These are phyloP conservation scores for Trematosphaeria pertusa DNA, from an alignment of 2,329 filamentous ascomycete species.

Conservation along the genomic window DNA sequence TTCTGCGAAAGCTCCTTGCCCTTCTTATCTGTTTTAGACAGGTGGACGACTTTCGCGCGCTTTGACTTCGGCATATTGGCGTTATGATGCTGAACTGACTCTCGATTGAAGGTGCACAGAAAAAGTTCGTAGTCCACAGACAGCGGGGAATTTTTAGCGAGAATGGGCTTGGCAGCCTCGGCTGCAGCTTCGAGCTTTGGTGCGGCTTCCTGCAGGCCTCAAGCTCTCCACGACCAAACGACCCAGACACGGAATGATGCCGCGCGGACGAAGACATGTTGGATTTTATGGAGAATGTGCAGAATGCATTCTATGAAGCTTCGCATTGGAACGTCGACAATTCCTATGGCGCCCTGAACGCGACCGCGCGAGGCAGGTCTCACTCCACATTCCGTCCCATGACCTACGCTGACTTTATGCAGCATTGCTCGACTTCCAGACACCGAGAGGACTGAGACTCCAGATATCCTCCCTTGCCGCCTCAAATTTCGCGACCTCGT, in stretches of 20 bases:
- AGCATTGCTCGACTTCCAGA: constrained; percentile 89
- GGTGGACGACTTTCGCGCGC: constrained; percentile 85
- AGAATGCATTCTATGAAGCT: constrained; percentile 84
- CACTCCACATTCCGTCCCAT: constrained; percentile 15
- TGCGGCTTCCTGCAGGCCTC: background rate
- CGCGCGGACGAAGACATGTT: constrained; percentile 68
- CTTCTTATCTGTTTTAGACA: constrained; percentile 93
- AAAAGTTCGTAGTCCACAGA: constrained; percentile 37
- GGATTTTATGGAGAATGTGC: constrained; percentile 97
- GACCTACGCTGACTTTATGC: constrained; percentile 17
- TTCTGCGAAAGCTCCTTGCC: constrained; percentile 87
- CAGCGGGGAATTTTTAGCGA: constrained; percentile 44
- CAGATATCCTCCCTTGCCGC: constrained; percentile 91
- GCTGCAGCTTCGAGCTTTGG: constrained; percentile 20
- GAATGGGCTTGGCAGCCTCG: constrained; percentile 38
- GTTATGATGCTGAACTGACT: constrained; percentile 22
- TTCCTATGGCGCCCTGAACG: constrained; percentile 85
- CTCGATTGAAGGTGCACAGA: constrained; percentile 16
- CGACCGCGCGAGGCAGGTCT: constrained; percentile 75
- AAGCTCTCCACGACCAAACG: constrained; percentile 4
- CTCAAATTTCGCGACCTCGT: constrained; percentile 92
- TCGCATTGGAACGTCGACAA: constrained; percentile 92
- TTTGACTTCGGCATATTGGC: constrained; percentile 92
- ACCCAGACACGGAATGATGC: constrained; percentile 26
- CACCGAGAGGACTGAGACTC: constrained; percentile 82